These are phyloP conservation scores for Tilletiopsis washingtonensis DNA, from an alignment of 1,284 basidiomycete genomes.

Conservation along the genomic window DNA sequence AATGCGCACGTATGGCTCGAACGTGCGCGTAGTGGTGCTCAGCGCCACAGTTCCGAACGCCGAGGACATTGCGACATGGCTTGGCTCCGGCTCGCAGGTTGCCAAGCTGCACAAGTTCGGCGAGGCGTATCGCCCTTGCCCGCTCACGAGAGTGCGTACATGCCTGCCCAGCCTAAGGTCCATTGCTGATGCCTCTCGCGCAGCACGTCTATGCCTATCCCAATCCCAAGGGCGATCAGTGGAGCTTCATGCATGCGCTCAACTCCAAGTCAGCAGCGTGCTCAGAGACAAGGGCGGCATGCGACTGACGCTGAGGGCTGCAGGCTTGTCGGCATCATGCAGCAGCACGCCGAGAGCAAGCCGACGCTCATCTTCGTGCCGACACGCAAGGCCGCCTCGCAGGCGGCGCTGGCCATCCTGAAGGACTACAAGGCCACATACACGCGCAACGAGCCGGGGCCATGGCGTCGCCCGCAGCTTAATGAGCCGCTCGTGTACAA, in stretches of 20 bases:
- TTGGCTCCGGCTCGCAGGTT: constrained; percentile 43
- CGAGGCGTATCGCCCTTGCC: constrained; percentile 33
- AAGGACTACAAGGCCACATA: constrained; percentile 57
- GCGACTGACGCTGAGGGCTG: background rate
- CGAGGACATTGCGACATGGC: constrained; percentile 79
- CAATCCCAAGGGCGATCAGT: constrained; percentile 65
- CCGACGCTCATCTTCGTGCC: constrained; percentile 32
- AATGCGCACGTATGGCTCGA: constrained; percentile 62
- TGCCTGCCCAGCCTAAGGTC: no score
- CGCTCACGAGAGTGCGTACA: constrained; percentile 15
- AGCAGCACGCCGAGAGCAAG: constrained; percentile 19
- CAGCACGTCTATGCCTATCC: constrained; percentile 45
- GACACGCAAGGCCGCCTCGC: constrained; percentile 51
- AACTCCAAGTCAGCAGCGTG: constrained; percentile 69
- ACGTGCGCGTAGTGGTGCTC: constrained; percentile 73
- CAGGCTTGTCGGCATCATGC: constrained; percentile 56
- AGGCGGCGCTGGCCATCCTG: constrained; percentile 64
- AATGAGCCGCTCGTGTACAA: no score
- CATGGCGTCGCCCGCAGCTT: no score
- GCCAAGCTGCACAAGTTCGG: constrained; percentile 28
- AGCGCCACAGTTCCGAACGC: constrained; percentile 94
- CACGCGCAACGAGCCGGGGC: background rate
- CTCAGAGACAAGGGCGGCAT: background rate
- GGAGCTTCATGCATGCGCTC: constrained; percentile 61
- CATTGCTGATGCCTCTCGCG: no score